These are phyloP conservation scores for Aspergillus ostianus DNA, from an alignment of 495 filamentous ascomycete species.

Conservation along the genomic window DNA sequence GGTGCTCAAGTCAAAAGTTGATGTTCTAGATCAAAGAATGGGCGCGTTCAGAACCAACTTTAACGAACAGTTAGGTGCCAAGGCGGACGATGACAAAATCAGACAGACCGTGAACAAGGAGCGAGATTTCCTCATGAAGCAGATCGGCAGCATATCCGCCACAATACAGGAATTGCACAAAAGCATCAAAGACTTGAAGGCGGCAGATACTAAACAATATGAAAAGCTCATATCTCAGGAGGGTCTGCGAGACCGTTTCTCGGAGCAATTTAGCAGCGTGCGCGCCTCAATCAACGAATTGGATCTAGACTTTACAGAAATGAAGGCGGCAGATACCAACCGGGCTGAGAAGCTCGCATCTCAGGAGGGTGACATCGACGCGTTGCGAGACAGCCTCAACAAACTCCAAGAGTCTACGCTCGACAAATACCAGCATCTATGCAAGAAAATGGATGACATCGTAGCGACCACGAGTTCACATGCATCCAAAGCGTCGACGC, in stretches of 20 bases:
- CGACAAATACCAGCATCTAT: conserved; percentile 8
- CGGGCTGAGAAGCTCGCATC: not conserved
- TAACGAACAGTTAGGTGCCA: not conserved
- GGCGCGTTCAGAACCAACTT: not conserved
- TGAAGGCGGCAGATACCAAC: conserved; percentile 3
- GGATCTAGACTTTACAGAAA: not conserved
- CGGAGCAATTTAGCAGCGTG: no score
- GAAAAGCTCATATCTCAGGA: no score
- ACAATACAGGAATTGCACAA: no score
- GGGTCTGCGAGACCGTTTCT: no score
- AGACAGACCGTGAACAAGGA: conserved; percentile 12
- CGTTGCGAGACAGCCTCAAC: conserved; percentile 1
- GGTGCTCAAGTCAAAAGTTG: not conserved
- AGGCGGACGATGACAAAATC: not conserved
- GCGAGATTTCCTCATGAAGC: conserved; percentile 6
- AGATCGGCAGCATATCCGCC: conserved; percentile 3
- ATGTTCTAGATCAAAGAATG: not conserved
- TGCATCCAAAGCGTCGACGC: not conserved
- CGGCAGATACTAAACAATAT: no score
- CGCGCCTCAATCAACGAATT: conserved; percentile 14
- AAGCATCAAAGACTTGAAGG: no score
- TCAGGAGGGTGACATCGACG: conserved; percentile 1
- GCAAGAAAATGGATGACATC: conserved; percentile 3
- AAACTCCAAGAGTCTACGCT: conserved; percentile 2
- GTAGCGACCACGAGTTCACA: not conserved